A percentile compares a stretch with the other conserved stretches of the same genome.
Evolutionary conservation across 2,329 filamentous ascomycete genomes (phyloP).

Genomic region (Aspergillus fumigatus): DNA sequence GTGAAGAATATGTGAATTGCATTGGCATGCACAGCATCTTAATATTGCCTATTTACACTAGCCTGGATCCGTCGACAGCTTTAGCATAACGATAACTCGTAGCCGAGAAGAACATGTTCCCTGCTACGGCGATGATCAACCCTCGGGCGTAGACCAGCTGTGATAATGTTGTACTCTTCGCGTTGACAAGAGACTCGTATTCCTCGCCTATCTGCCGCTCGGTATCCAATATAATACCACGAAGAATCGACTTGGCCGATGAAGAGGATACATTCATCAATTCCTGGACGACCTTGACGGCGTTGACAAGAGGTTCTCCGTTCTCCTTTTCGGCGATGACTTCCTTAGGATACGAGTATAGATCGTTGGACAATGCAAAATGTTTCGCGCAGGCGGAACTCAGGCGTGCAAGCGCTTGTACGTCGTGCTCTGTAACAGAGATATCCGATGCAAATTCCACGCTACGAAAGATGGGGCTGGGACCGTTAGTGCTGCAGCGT

Average conservation of each 20-base stretch:
- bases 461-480: slow-evolving; percentile 5
- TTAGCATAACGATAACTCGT: slow-evolving; percentile 9
- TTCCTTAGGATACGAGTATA: slow-evolving; percentile 15
- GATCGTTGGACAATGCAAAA: slow-evolving; percentile 11
- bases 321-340: neutral
- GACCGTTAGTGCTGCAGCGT: neutral
- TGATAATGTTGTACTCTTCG: neutral
- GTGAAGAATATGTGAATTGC: neutral
- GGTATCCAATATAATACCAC: slow-evolving; percentile 6
- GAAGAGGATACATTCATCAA: neutral
- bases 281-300: slow-evolving; percentile 7
- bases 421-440: neutral
- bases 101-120: slow-evolving; percentile 15
- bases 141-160: slow-evolving; percentile 6
- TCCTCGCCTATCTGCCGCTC: slow-evolving; percentile 9
- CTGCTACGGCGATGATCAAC: slow-evolving; percentile 5
- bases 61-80: slow-evolving; percentile 6
- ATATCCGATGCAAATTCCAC: slow-evolving; percentile 6
- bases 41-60: neutral
- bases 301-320: slow-evolving; percentile 7
- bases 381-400: slow-evolving; percentile 8
- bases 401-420: neutral
- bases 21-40: neutral
- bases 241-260: slow-evolving; percentile 1
- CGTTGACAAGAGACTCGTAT: slow-evolving; percentile 1